Evolutionary conservation across 331 rosid genomes (phyloP).

Genomic region (Spiraea crenata): DNA sequence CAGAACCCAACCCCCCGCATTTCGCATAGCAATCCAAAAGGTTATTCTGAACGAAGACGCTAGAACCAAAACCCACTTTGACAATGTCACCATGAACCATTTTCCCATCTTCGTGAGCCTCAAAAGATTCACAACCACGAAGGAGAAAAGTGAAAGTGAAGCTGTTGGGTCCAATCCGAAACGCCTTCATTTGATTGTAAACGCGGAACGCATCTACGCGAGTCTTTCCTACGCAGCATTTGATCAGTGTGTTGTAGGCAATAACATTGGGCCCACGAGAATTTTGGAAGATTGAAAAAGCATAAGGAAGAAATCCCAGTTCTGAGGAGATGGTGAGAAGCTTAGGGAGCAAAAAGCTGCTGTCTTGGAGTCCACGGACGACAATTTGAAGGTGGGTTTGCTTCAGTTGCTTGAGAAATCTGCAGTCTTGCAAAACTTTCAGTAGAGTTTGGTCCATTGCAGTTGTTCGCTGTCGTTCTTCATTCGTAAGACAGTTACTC

Average conservation of each 20-base stretch:
- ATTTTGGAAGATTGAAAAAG: constrained; percentile 11
- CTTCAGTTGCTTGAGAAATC: constrained; percentile 21
- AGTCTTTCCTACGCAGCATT: constrained; percentile 21
- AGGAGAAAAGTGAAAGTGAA: constrained; percentile 33
- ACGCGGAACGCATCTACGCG: constrained; percentile 20
- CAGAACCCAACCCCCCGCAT: constrained; percentile 18
- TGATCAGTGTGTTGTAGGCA: constrained; percentile 20
- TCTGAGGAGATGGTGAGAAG: constrained; percentile 22
- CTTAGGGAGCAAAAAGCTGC: constrained; percentile 23
- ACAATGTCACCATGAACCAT: constrained; percentile 28
- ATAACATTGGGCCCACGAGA: constrained; percentile 23
- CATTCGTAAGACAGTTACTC: constrained; percentile 1
- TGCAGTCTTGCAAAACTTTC: constrained; percentile 17
- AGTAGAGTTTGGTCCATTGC: constrained; percentile 12
- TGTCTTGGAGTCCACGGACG: constrained; percentile 23
- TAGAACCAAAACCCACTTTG: constrained; percentile 28
- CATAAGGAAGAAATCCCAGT: constrained; percentile 26
- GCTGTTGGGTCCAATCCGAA: constrained; percentile 19
- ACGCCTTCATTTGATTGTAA: constrained; percentile 26
- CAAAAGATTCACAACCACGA: constrained; percentile 22
- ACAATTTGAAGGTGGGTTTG: constrained; percentile 30
- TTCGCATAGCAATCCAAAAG: constrained; percentile 32
- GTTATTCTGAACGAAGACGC: constrained; percentile 32
- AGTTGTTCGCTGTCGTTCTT: not conserved
- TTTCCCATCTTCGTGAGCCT: constrained; percentile 21